These are phyloP conservation scores for Phytophthora megakarya DNA, from an alignment of 352 stramenopile species.

Conservation along the genomic window DNA sequence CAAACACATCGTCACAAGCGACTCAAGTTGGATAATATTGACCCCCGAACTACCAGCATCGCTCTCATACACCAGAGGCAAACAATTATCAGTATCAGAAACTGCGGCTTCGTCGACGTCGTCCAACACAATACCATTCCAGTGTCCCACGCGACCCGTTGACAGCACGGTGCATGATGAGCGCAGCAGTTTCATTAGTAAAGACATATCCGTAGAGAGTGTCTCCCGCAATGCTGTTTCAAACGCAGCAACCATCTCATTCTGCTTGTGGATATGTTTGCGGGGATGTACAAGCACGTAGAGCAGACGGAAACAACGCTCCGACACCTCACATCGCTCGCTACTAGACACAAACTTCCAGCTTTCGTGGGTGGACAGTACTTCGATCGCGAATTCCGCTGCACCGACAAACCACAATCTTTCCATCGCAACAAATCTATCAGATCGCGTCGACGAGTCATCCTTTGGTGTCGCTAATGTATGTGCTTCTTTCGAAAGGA, in stretches of 20 bases:
- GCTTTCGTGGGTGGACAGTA: constrained; percentile 63
- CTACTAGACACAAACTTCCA: constrained; percentile 56
- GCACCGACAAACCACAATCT: constrained; percentile 56
- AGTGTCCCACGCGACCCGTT: constrained; percentile 13
- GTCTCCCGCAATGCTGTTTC: constrained; percentile 53
- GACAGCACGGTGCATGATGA: constrained; percentile 42
- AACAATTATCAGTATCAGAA: constrained; percentile 15
- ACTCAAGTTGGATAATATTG: constrained; percentile 39
- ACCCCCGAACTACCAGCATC: constrained; percentile 23
- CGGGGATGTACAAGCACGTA: constrained; percentile 49
- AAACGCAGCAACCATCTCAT: constrained; percentile 52
- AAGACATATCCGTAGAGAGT: constrained; percentile 51
- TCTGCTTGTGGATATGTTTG: constrained; percentile 41
- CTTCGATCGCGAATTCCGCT: constrained; percentile 63
- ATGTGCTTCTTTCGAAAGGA: constrained; percentile 52
- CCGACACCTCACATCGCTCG: constrained; percentile 50
- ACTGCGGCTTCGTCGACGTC: constrained; percentile 10
- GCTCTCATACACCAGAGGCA: constrained; percentile 43
- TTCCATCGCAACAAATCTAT: constrained; percentile 34
- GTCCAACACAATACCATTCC: constrained; percentile 27
- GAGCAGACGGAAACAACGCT: constrained; percentile 61
- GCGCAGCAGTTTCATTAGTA: constrained; percentile 68
- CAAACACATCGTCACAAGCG: constrained; percentile 51
- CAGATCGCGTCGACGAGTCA: constrained; percentile 2
- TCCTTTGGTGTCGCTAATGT: constrained; percentile 19